Evolutionary conservation across 176 grass and related monocot genomes (phyloP).

Genomic region (Bromus sterilis): DNA sequence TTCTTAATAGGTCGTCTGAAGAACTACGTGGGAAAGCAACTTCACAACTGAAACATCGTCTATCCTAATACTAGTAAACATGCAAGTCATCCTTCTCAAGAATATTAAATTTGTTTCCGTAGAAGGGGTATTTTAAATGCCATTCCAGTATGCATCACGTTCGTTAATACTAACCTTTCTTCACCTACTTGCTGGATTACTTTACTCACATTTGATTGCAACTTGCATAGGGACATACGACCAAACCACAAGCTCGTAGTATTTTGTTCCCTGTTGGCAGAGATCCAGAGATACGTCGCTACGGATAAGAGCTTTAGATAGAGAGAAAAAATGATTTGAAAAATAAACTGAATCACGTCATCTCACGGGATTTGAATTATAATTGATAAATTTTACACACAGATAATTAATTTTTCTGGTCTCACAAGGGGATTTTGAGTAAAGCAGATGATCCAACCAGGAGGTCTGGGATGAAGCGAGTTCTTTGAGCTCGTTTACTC

Average conservation of each 20-base stretch:
- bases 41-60: neutral
- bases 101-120: neutral
- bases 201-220: neutral
- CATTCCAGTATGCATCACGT: neutral
- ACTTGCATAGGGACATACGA: neutral
- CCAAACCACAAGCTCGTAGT: neutral
- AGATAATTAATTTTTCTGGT: neutral
- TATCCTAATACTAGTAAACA: neutral
- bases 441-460: too few species aligned
- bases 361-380: neutral
- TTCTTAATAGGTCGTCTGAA: too few species aligned
- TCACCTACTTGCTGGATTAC: neutral
- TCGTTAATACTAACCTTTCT: conserved; percentile 17
- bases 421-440: too few species aligned
- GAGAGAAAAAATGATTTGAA: neutral
- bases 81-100: neutral
- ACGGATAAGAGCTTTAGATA: neutral
- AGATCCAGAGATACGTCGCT: neutral
- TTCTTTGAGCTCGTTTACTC: too few species aligned
- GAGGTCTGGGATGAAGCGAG: too few species aligned
- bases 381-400: neutral
- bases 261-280: neutral
- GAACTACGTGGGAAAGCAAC: conserved; percentile 1
- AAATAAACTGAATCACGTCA: neutral
- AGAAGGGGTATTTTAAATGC: neutral